These are phyloP conservation scores for Sclerotinia nivalis DNA, from an alignment of 2,329 filamentous ascomycete genomes.

Conservation along the genomic window DNA sequence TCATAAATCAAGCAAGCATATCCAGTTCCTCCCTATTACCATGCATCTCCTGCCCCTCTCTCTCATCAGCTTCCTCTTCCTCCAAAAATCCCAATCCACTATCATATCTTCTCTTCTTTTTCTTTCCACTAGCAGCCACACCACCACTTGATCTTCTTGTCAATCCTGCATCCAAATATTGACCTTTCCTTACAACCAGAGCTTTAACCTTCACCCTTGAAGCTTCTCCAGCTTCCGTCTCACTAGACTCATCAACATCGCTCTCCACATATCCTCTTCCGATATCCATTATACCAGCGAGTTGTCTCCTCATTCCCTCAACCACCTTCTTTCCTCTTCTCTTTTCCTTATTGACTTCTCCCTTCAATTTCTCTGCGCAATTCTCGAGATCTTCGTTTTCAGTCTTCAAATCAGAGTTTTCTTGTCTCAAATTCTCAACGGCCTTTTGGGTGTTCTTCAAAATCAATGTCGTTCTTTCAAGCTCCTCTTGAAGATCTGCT, in stretches of 20 bases:
- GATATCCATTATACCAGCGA: conserved; percentile 51
- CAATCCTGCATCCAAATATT: conserved; percentile 31
- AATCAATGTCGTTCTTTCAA: conserved; percentile 50
- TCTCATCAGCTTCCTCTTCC: conserved; percentile 44
- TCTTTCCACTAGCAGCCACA: conserved; percentile 39
- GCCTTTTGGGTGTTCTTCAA: conserved; percentile 38
- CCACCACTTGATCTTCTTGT: conserved; percentile 36
- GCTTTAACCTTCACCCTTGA: neutral
- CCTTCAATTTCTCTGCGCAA: neutral
- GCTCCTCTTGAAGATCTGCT: conserved; percentile 50
- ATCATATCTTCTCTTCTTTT: conserved; percentile 51
- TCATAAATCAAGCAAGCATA: neutral
- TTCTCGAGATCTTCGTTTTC: conserved; percentile 34
- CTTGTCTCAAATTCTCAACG: conserved; percentile 15
- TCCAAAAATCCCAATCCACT: conserved; percentile 58
- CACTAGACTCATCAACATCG: conserved; percentile 21
- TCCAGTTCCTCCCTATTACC: neutral
- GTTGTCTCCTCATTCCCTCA: conserved; percentile 53
- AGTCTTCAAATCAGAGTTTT: conserved; percentile 31
- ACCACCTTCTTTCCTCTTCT: conserved; percentile 49
- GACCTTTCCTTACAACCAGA: conserved; percentile 29
- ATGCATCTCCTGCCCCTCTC: neutral
- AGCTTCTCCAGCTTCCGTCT: conserved; percentile 10
- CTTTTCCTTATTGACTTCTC: conserved; percentile 53
- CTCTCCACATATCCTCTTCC: conserved; percentile 48